Conservation (phyloP, 164 flowering plant genomes). For the Berberis thunbergii region DNA sequence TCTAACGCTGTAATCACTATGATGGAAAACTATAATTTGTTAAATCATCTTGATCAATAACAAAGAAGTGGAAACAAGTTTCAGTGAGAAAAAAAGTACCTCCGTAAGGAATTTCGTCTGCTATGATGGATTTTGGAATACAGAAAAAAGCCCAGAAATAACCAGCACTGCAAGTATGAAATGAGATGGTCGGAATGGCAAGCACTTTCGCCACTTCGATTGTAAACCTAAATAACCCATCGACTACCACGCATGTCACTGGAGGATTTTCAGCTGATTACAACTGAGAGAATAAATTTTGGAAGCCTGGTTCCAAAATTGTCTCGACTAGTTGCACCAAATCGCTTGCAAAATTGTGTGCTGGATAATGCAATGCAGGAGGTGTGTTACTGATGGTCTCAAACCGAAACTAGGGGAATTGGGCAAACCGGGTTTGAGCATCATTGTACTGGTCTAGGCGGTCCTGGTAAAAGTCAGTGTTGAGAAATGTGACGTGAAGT, state of each 20-base stretch:
- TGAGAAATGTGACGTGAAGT: slow-evolving; percentile 25
- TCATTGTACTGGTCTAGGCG: slow-evolving; percentile 16
- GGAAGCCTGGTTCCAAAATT: slow-evolving; percentile 11
- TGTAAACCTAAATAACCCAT: slow-evolving; percentile 26
- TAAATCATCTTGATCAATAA: too few relatives aligned
- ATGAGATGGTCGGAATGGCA: slow-evolving; percentile 24
- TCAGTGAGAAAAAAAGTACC: too few relatives aligned
- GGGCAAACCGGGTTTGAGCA: slow-evolving; percentile 4
- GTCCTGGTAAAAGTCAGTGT: slow-evolving; percentile 20
- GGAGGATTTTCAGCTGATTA: slow-evolving; percentile 3
- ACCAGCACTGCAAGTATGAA: slow-evolving; percentile 26
- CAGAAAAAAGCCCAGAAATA: too few relatives aligned
- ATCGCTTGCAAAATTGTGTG: too few relatives aligned
- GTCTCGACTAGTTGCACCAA: too few relatives aligned
- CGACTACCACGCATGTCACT: slow-evolving; percentile 29
- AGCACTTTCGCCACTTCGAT: slow-evolving; percentile 30
- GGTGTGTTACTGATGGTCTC: too few relatives aligned
- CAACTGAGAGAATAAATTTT: slow-evolving; percentile 16
- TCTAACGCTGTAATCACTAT: too few relatives aligned
- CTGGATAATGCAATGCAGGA: too few relatives aligned
- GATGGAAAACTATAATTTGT: too few relatives aligned
- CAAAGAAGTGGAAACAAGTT: too few relatives aligned
- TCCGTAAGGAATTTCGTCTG: too few relatives aligned
- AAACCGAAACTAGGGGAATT: slow-evolving; percentile 16
- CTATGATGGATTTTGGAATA: too few relatives aligned